phyloP scores from a whole-genome alignment of 257 asterid genomes.

The Lycium barbarum region DNA sequence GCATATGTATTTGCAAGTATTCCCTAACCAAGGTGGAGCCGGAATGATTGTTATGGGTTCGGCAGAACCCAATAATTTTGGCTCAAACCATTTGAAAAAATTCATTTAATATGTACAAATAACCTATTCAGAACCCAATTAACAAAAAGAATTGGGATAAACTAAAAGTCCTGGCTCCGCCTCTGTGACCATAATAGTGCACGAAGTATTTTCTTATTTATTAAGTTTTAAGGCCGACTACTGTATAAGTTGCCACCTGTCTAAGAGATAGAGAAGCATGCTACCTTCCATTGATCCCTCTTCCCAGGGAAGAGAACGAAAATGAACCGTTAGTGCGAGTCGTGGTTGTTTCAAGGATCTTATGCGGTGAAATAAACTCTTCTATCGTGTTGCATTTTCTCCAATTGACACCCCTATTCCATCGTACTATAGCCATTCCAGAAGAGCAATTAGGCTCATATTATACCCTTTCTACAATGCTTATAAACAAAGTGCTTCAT shows the following conservation, averaged over 20 bases:
- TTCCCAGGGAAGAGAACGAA: neutral
- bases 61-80: too few species aligned
- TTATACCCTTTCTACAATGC: neutral
- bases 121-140: too few species aligned
- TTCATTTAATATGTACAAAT: too few species aligned
- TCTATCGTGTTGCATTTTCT: neutral
- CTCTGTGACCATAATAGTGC: too few species aligned
- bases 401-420: neutral
- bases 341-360: neutral
- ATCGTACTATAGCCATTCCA: neutral
- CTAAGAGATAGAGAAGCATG: neutral
- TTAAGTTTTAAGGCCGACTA: neutral
- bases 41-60: too few species aligned
- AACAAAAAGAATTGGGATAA: too few species aligned
- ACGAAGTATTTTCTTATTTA: neutral
- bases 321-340: neutral
- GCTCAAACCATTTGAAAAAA: too few species aligned
- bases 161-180: too few species aligned
- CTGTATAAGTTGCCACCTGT: neutral
- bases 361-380: neutral
- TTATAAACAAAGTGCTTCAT: neutral
- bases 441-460: neutral
- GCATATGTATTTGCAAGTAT: too few species aligned
- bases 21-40: too few species aligned
- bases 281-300: neutral